Base-by-base conservation (phyloP, 192 early-diverging fungal species). In the Spizellomyces punctatus region DNA sequence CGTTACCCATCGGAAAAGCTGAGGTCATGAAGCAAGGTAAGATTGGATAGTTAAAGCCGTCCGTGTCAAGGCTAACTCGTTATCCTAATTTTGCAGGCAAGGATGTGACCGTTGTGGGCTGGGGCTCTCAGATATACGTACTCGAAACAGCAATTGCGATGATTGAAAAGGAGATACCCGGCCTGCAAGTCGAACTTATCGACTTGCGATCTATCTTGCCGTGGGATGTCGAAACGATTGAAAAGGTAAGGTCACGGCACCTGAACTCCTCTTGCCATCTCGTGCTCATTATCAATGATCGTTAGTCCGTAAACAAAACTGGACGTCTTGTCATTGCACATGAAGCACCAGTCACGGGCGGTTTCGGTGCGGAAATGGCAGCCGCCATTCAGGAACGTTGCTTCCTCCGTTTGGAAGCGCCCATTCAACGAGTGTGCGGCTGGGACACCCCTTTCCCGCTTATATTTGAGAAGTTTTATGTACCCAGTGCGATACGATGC, bases 41-140 rank as follows among this genome's bases (percentile, higher is more conserved):
- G 27, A 36, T 36, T 36, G 0, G 1, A 3, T 36, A 36, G 1
- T 2, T 36, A 36, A 36, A 36, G 27, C 27, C 46, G 12, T 66
- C 0, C 66, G 16, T n/a, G 54, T 55, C 54, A 16, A 19, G 54
- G 54, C 19, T 36, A 36, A 36, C 27, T 36, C 27, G 27, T 36
- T 36, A 36, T 36, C 1, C 36, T 9, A 61, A 21, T 0, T 6
- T 17, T 16, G 65, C 77, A 36, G 93, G 94, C 46, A 91, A 90
- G 48, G 94, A 98, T 73, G 81, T 96, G 44, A 98, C 96, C 0
- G 82, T 98, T 3, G 88, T 98, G 6, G 93, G 93, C 4, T 97
- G 92, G 80, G 96, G 96, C 0, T 87, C 94, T 8, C 96, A 97
- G 73, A 79, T 98, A 7, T 98, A 97, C 75, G 89, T 89, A n/a